These are phyloP conservation scores for Colletotrichum magnum DNA, from an alignment of 2,329 filamentous ascomycete genomes.

Conservation along the genomic window DNA sequence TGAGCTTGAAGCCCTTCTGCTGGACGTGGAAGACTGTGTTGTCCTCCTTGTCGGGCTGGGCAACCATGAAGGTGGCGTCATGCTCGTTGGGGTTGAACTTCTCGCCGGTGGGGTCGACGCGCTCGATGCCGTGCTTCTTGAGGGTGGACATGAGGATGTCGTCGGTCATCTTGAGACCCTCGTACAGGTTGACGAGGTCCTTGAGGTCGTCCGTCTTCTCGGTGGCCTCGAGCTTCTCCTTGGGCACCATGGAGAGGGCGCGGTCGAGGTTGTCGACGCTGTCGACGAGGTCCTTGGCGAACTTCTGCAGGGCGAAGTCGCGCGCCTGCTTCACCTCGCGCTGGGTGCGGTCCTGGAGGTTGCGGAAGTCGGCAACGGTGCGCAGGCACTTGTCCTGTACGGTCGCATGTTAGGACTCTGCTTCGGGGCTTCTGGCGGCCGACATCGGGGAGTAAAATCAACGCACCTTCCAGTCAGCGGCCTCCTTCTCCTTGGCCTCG, in stretches of 20 bases:
- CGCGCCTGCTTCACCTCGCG: constrained; percentile 90
- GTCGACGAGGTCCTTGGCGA: constrained; percentile 95
- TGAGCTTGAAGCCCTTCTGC: constrained; percentile 95
- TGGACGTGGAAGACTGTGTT: constrained; percentile 92
- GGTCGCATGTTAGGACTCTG: constrained; percentile 17
- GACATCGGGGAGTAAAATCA: constrained; percentile 22
- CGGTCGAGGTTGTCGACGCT: constrained; percentile 98
- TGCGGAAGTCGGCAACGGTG: constrained; percentile 95
- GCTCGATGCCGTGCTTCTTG: constrained; percentile 93
- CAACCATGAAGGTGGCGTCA: constrained; percentile 96
- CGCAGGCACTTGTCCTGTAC: constrained; percentile 92
- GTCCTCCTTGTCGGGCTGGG: constrained; percentile 88
- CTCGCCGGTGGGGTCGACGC: constrained; percentile 85
- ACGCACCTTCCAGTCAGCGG: constrained; percentile 86
- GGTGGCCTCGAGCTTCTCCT: constrained; percentile 73
- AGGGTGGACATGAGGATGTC: constrained; percentile 87
- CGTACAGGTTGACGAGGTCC: constrained; percentile 85
- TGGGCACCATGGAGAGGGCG: constrained; percentile 83
- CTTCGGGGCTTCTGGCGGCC: constrained; percentile 13
- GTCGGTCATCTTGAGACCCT: constrained; percentile 97
- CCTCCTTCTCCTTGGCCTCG: constrained; percentile 67
- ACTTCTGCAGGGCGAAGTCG: constrained; percentile 95
- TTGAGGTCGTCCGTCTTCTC: constrained; percentile 69
- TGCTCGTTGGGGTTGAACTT: constrained; percentile 98
- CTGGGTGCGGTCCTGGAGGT: constrained; percentile 94